These are phyloP conservation scores for Jimgerdemannia flammicorona DNA, from an alignment of 192 early-diverging fungal species.

Conservation along the genomic window DNA sequence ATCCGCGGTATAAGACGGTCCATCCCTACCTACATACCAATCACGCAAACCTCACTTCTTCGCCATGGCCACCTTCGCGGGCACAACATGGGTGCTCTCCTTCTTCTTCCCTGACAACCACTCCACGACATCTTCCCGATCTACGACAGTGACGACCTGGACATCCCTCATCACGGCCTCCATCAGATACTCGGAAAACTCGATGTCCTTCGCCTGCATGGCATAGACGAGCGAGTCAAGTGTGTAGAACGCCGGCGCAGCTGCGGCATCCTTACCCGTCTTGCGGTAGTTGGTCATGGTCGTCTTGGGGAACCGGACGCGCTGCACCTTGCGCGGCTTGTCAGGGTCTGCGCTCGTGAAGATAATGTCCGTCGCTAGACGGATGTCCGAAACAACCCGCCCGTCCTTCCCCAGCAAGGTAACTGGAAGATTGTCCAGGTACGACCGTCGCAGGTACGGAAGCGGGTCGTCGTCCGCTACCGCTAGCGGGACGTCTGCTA, in stretches of 20 bases:
- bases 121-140: background rate
- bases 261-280: background rate
- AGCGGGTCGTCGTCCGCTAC: background rate
- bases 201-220: constrained; percentile 2
- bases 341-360: background rate
- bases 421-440: background rate
- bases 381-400: background rate
- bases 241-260: background rate
- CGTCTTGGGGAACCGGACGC: background rate
- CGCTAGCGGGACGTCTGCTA: background rate
- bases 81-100: background rate
- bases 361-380: background rate
- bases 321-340: background rate
- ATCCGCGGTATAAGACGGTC: no score
- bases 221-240: constrained; percentile 1
- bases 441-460: background rate
- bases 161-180: background rate
- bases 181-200: background rate
- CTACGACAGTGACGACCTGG: background rate
- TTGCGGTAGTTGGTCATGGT: background rate
- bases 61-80: background rate
- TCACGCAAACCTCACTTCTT: background rate
- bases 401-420: background rate
- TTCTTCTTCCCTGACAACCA: background rate
- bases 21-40: no score